Evolutionary conservation across 1,139 yeast species (phyloP).

Genomic region (Eremothecium coryli): DNA sequence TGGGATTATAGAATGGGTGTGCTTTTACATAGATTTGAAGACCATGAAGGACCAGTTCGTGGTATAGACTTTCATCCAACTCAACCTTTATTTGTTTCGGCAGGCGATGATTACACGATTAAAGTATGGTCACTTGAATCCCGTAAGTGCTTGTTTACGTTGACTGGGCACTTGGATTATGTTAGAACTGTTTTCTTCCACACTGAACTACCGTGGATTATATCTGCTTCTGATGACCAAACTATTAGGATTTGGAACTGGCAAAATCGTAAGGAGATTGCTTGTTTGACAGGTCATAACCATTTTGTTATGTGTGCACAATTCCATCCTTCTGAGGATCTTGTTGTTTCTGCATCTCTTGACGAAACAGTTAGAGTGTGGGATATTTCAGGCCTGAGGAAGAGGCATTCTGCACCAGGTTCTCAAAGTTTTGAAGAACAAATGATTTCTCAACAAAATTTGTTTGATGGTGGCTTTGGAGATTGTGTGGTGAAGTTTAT

Average conservation of each 20-base stretch:
- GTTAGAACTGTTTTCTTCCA: constrained; percentile 93
- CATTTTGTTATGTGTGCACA: constrained; percentile 98
- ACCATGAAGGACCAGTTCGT: constrained; percentile 97
- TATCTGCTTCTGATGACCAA: constrained; percentile 95
- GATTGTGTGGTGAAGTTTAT: constrained; percentile 95
- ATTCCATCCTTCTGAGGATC: constrained; percentile 92
- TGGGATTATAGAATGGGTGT: constrained; percentile 99
- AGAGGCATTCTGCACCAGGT: constrained; percentile 84
- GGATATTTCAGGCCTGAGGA: constrained; percentile 94
- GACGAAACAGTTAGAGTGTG: constrained; percentile 99
- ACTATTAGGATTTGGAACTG: constrained; percentile 99
- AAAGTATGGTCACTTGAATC: constrained; percentile 95
- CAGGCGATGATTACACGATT: constrained; percentile 93
- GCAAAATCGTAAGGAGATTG: constrained; percentile 97
- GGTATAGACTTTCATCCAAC: constrained; percentile 95
- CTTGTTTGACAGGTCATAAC: constrained; percentile 95
- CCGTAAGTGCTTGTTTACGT: constrained; percentile 82
- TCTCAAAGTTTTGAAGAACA: constrained; percentile 56
- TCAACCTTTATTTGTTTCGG: constrained; percentile 92
- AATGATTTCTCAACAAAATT: constrained; percentile 53
- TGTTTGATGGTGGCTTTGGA: constrained; percentile 90
- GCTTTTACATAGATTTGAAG: constrained; percentile 89
- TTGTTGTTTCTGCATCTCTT: constrained; percentile 88
- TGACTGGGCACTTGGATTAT: constrained; percentile 90
- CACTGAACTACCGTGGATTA: constrained; percentile 94